phyloP scores from a whole-genome alignment of 2,329 filamentous ascomycete species.

The Nannizziopsis arthrosporioides region DNA sequence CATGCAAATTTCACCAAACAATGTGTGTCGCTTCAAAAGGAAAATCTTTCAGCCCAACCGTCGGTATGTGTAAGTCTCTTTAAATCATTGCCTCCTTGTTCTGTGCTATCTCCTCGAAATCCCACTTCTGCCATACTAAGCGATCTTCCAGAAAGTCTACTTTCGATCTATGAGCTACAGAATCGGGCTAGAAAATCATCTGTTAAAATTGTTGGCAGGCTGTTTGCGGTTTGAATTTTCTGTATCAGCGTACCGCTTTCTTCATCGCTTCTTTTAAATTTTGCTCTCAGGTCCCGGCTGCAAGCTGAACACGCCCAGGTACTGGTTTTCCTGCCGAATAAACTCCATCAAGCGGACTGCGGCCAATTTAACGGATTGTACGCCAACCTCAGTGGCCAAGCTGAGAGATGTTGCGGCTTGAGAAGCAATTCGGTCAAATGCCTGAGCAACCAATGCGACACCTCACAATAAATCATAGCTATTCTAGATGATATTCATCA shows the following conservation, averaged over 20 bases:
- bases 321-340: conserved; percentile 32
- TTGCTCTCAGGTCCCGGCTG: conserved; percentile 32
- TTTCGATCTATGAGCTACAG: conserved; percentile 28
- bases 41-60: neutral
- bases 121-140: conserved; percentile 1
- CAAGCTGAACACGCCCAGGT: conserved; percentile 31
- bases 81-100: neutral
- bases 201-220: conserved; percentile 1
- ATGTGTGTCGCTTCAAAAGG: neutral
- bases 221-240: neutral
- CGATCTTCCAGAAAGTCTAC: conserved; percentile 25
- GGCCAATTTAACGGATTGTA: conserved; percentile 38
- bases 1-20: neutral
- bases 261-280: conserved; percentile 14
- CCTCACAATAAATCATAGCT: conserved; percentile 17
- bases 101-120: neutral
- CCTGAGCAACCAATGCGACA: conserved; percentile 1
- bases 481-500: conserved; percentile 11
- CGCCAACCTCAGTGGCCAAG: conserved; percentile 14
- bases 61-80: neutral
- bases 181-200: conserved; percentile 22
- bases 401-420: conserved; percentile 12
- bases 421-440: neutral
- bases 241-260: conserved; percentile 16
- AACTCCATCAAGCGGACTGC: conserved; percentile 34